Conservation (phyloP, 1,284 basidiomycete genomes). For the Irpex rosettiformis region DNA sequence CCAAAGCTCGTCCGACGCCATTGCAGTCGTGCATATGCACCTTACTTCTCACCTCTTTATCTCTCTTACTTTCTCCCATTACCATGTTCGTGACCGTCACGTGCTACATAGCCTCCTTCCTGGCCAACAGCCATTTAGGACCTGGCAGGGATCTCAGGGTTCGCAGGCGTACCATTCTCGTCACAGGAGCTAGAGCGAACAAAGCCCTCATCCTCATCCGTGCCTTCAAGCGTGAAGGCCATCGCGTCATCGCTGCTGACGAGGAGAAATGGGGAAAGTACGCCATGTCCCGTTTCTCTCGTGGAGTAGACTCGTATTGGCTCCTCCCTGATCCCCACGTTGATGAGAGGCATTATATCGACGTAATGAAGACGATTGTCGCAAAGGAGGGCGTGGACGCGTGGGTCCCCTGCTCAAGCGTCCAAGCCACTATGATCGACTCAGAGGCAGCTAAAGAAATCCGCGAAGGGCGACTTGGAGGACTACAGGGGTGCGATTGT, state of each 20-base stretch:
- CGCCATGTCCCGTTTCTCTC: constrained; percentile 17
- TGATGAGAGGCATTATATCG: constrained; percentile 10
- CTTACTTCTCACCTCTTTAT: constrained; percentile 1
- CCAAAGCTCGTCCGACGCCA: constrained; percentile 6
- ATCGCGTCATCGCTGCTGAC: constrained; percentile 18
- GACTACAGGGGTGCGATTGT: constrained; percentile 10
- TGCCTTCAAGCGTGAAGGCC: constrained; percentile 18
- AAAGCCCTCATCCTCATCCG: constrained; percentile 18
- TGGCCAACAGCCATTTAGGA: constrained; percentile 3
- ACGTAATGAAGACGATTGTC: constrained; percentile 13
- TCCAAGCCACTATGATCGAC: constrained; percentile 17
- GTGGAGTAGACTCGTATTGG: constrained; percentile 15
- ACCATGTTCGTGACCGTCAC: constrained; percentile 7
- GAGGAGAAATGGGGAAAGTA: constrained; percentile 15
- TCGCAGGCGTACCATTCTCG: constrained; percentile 12
- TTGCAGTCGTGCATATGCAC: constrained; percentile 6
- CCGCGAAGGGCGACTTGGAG: not conserved
- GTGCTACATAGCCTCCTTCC: not conserved
- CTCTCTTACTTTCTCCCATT: not conserved
- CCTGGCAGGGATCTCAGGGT: not conserved
- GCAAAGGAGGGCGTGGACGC: constrained; percentile 10
- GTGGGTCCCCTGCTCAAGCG: constrained; percentile 20
- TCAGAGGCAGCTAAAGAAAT: constrained; percentile 15
- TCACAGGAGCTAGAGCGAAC: constrained; percentile 18
- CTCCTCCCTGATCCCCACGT: constrained; percentile 10